Evolutionary conservation across 2,329 filamentous ascomycete species (phyloP).

Genomic region (Diaporthe australafricana): DNA sequence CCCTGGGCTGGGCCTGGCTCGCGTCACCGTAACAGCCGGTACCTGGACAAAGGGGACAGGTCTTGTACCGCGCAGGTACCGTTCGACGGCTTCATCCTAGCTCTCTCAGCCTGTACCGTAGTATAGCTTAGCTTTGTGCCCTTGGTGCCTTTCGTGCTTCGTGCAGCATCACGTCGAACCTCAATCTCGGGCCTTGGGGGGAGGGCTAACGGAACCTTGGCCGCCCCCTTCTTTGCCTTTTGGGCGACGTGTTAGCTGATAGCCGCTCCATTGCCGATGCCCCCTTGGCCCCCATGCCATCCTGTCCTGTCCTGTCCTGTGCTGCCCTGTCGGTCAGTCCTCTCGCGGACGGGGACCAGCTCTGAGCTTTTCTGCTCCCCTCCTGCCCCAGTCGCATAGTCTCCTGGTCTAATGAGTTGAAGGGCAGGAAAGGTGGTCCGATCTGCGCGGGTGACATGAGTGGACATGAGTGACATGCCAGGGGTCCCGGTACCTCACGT

Average conservation of each 20-base stretch:
- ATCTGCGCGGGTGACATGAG: conserved; percentile 20
- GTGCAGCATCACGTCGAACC: conserved; percentile 20
- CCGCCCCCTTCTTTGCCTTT: neutral
- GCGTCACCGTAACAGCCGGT: conserved; percentile 1
- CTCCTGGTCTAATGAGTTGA: conserved; percentile 2
- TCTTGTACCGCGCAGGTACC: conserved; percentile 18
- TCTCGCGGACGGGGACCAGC: neutral
- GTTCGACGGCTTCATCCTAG: neutral
- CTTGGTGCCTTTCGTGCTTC: neutral
- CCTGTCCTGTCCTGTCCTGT: neutral
- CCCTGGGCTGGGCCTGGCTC: neutral
- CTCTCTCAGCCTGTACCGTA: neutral
- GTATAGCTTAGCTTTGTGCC: neutral
- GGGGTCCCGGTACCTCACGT: conserved; percentile 34
- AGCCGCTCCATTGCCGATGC: neutral
- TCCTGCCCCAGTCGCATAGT: conserved; percentile 8
- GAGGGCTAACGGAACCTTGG: conserved; percentile 4
- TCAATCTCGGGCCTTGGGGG: conserved; percentile 13
- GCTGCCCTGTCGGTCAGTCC: neutral
- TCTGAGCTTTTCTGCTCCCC: neutral
- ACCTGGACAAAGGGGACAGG: neutral
- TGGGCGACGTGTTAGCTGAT: neutral
- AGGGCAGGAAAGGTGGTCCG: conserved; percentile 13
- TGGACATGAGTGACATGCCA: conserved; percentile 28
- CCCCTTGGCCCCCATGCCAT: neutral